Evolutionary conservation across 2,329 filamentous ascomycete genomes (phyloP), one percentile per base, ranked within the genome.

Genomic region (Periconia sp.): DNA sequence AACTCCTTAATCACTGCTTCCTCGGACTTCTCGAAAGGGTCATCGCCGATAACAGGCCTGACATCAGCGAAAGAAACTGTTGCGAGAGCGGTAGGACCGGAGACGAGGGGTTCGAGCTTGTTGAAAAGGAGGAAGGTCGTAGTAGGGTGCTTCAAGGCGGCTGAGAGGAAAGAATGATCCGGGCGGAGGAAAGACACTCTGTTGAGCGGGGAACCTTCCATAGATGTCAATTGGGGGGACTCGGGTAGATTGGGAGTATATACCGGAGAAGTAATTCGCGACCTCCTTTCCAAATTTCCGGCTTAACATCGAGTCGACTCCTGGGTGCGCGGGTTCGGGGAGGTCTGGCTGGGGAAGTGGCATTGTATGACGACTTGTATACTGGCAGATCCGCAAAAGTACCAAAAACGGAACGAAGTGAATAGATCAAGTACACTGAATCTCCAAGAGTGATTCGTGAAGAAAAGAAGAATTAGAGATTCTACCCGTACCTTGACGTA

Each of bases 61-160:
- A 97, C 78, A 50, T 95, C 87, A 1, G 81, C 76, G 60, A 83
- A 86, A 9, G 78, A 78, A 31, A 86, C 84, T 61, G 84, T 89
- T 32, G 85, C 84, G 28, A 96, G 78, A 22, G 82, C 76, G 7
- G 80, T 70, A 5, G 78, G 72, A 24, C 83, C 78, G 46, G 78
- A 78, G 18, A 85, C 78, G 15, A 96, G 79, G 1, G 92, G 92
- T 18, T 86, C 83, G 40, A 96, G 81, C 59, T 89, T 77, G 65
- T 91, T 86, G 69, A 96, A 82, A 33, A 92, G 81, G 34, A 99
- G 70, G 73, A 96, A 95, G 21, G 76, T 76, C 9, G 88, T 79
- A 9, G 77, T 76, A 0, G 85, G 81, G 65, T 87, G 84, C 13
- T 75, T 74, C 50, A 89, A 82, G 4, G 89, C 88, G 18, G 77